Evolutionary conservation across 495 filamentous ascomycete species (phyloP), one percentile per base, ranked within the genome.

Genomic region (Recurvomyces mirabilis): DNA sequence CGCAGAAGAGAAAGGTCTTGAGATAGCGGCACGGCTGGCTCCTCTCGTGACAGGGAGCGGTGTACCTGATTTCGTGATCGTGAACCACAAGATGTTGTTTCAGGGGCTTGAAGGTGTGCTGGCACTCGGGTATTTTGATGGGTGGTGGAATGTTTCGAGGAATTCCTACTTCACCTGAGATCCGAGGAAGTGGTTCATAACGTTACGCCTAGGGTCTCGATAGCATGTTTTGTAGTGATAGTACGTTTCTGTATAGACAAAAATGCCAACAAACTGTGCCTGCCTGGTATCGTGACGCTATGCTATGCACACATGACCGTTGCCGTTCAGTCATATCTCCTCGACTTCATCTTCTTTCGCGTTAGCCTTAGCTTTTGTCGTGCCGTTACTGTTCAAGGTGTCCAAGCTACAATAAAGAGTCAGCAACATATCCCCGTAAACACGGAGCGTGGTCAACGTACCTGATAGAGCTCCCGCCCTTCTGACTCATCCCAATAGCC

Each of bases 401-500:
- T 78, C 71, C 66, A 82, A 54, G 51, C 65, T 68, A 54, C 7
- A 28, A 5, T 15, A 13, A 6, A 13, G 11, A 14, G 35, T 58
- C 64, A 44, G 69, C 71, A 46, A 56, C 62, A 14, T 68, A 62
- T 38, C 56, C 33, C 24, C 17, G n/a, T n/a, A 47, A 20, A 4
- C 15, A 15, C 22, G n/a, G 22, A 50, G 1, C 13, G 12, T 17
- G 18, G 11, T 12, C 3, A 28, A 41, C 45, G 31, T 24, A 49
- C 46, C 38, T 18, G 35, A 38, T 39, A 19, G 7, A 29, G 26
- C 26, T 29, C 26, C 26, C 29, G 33, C 32, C 31, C 32, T 38
- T 36, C 34, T 31, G 38, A 41, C 46, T 43, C 82, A 89, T 81
- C 20, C 74, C 80, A 58, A 93, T 74, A 7, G 84, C 84, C 54